Base-by-base conservation (phyloP, 2,329 filamentous ascomycete genomes). In the Colletotrichum lupini region DNA sequence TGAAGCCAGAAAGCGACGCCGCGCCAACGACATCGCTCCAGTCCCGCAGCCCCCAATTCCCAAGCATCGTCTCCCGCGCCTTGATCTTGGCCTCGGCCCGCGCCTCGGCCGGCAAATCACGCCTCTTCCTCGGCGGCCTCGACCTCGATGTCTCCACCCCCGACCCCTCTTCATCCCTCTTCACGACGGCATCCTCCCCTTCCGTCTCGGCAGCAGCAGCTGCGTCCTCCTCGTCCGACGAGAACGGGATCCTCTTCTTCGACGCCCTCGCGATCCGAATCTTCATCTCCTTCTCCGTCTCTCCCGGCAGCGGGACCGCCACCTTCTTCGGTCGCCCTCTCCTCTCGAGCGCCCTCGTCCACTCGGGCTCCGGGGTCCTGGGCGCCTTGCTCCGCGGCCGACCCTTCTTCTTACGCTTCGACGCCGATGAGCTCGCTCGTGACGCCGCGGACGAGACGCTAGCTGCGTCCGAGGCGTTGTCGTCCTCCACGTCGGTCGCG, bases 21-120 rank as follows among this genome's bases (percentile, higher is more conserved):
- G 95, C 87, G 0, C 94, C 94, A 32, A 98, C 83, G 1, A 98
- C 89, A 76, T 97, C 94, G 76, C 91, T 93, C 96, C 96, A 98
- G 83, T 97, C 93, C 26, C 93, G 89, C 14, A 91, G 83, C 16
- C 81, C 86, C 79, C 81, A 86, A 64, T 77, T 74, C 57, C 80
- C 77, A 2, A 77, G 75, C 4, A 81, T 77, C 8, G 30, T 67
- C 77, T 81, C n/a, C 74, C 62, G 37, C 3, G 55, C 76, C 16
- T 79, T 77, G 14, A 60, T 58, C 24, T 76, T 78, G 37, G 70
- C 75, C 35, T 77, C 75, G 19, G 69, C 57, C 5, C 63, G 22
- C 9, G 56, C 68, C 35, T 65, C 56, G 9, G 72, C 68, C 7
- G 61, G 22, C 26, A 71, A 14, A 52, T 57, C 71, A 65, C 49